Evolutionary conservation across 2,329 filamentous ascomycete species (phyloP), one percentile per base, ranked within the genome.

Genomic region (Aureobasidium sp.): DNA sequence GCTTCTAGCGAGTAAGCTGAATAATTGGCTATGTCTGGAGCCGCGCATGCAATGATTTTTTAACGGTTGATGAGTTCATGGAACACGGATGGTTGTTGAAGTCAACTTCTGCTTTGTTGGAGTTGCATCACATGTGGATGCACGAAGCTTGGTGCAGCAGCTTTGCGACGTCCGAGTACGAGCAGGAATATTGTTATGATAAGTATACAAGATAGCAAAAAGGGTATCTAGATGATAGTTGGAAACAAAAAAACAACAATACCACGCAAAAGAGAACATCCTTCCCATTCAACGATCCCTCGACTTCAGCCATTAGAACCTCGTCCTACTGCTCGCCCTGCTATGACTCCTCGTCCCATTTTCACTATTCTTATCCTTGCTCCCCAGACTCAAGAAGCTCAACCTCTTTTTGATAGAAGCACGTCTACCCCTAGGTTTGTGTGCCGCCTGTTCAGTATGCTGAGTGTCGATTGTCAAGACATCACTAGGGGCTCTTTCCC

Each of bases 371-470:
- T 55, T 55, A 17, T 43, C 51, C 35, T 57, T 62, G 7, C 57
- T 38, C 7, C 57, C 57, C 8, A 62, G 10, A 27, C 57, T 60
- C 42, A 62, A 57, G 33, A 62, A 59, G 38, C 61, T 62, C 25
- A 62, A 51, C 25, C 61, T 43, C 37, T 60, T 62, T 33, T 54
- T 62, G 15, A 60, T 53, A 21, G 38, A 46, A 13, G 47, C 46
- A 19, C 58, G 47, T 21, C 58, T n/a, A 8, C 46, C 31, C 29
- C 46, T 38, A 23, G 46, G 47, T 17, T 45, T 51, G 4, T 54
- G 38, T 5, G 27, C 29, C 29, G 25, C 13, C 17, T 42, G 49
- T 27, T 60, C 47, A 3, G 35, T 53, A 10, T 54, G 49, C 11
- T 54, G 33, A 3, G 47, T 49, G 23, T 60, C 49, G 6, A 43